Base-by-base conservation (phyloP, 371 early-diverging fungal genomes). In the Mucor velutinosus region DNA sequence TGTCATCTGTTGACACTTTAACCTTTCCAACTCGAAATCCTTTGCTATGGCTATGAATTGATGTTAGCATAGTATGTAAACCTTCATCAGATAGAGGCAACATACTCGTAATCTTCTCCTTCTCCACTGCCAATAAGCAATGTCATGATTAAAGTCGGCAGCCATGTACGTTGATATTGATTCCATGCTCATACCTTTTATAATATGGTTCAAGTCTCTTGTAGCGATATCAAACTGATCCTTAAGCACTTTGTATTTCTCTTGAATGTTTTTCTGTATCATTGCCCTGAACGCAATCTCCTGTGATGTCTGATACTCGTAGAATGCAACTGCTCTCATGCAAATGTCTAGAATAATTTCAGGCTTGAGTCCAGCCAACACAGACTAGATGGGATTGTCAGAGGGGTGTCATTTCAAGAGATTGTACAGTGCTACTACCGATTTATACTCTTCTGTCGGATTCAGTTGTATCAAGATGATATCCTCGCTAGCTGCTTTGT, bases 261-360 rank as follows among this genome's bases (percentile, higher is more conserved):
- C 81, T 62, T 82, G 84, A 11, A 84, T 62, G n/a, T 72, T 78
- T 45, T 83, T 87, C 43, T 84, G 82, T 4, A 86, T 29, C 69
- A 89, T 85, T 0, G 86, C 74, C 25, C 87, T 83, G 23, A 81
- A 90, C n/a, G 73, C 76, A 0, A 86, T 62, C 56, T 93, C 94
- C 63, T 93, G 94, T 0, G 92, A 81, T 0, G 77, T 76, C 64
- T 94, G 94, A 65, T 93, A 93, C 1, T 88, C 81, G 80, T 91
- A 92, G 59, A 94, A 94, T 0, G 89, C 83, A n/a, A 94, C 75
- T 0, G 90, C 90, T 1, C 93, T 86, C 15, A 83, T 79, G 60
- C 90, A 87, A 12, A 93, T 91, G 64, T 94, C 94, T 77, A 90
- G 79, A n/a, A 94, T 84, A 8, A 86, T 67, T 35, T 89, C 87